Percentiles rank a stretch among this genome's conserved stretches.
Conservation (phyloP, 1,139 yeast genomes). For the Petasospora rhodanensis region DNA sequence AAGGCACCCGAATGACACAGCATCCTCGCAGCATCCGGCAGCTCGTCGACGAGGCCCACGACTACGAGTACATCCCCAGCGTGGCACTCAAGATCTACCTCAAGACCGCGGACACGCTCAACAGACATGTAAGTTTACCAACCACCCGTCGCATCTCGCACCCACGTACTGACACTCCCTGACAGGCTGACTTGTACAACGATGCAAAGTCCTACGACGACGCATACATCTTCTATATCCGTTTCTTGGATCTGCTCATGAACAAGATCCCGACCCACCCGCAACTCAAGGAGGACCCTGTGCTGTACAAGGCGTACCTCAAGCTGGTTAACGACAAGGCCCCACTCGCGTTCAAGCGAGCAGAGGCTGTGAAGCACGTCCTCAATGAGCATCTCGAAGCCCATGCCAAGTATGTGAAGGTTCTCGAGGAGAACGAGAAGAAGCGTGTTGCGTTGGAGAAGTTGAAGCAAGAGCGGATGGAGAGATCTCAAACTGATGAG, state of each 20-base stretch:
- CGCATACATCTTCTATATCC: conserved; percentile 44
- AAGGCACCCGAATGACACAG: conserved; percentile 2
- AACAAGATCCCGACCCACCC: conserved; percentile 42
- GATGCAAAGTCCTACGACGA: conserved; percentile 37
- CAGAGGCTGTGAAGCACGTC: conserved; percentile 34
- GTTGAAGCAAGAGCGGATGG: background rate
- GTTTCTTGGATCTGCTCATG: conserved; percentile 46
- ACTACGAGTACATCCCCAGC: conserved; percentile 38
- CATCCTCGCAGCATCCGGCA: conserved; percentile 24
- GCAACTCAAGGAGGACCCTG: conserved; percentile 29
- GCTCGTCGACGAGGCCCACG: conserved; percentile 37
- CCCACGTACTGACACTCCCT: background rate
- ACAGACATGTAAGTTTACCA: conserved; percentile 32
- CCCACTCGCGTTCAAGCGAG: conserved; percentile 33
- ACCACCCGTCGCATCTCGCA: background rate
- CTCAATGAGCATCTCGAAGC: conserved; percentile 31
- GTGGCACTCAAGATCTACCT: conserved; percentile 44
- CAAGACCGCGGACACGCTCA: conserved; percentile 27
- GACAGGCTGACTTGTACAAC: conserved; percentile 43
- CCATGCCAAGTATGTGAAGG: conserved; percentile 13
- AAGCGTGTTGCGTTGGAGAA: conserved; percentile 2
- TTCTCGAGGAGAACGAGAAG: conserved; percentile 8
- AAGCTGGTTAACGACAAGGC: conserved; percentile 26
- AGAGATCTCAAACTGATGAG: background rate
- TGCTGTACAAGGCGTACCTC: conserved; percentile 15